Evolutionary conservation across 768 basidiomycete species (phyloP), one percentile per base, ranked within the genome.

Genomic region (Goffeauzyma gilvescens): DNA sequence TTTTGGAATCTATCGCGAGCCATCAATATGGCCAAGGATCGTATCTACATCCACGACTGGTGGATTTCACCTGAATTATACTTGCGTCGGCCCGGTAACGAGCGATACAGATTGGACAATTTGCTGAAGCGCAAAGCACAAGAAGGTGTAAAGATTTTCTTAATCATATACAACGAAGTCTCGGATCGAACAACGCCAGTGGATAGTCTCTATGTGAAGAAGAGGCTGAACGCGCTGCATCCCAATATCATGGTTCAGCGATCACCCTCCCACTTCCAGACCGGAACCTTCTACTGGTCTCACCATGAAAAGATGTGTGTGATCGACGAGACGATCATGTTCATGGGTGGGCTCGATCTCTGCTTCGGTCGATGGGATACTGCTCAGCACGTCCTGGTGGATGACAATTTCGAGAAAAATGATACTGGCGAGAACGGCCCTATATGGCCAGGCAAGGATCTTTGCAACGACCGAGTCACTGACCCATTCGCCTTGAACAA

Each of bases 281-380:
- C 89, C 0, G 89, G 89, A 10, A 96, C 87, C 2, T 86, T 90
- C 61, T 89, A 93, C 59, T 98, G 93, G 93, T 89, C 90, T 21
- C 93, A 96, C 66, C 93, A 96, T 63, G 93, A 98, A 69, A 98
- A 98, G 59, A 59, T 98, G 49, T 96, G 90, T 57, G 86, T 95
- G 12, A 82, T 98, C 48, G 93, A 98, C 59, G 82, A 93, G 59
- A 76, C 85, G 1, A 93, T 96, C 50, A 89, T 83, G 0, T 98
- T 96, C 66, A 93, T 86, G 84, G 93, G 93, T 14, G 93, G 93
- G 2, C 65, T 98, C 32, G 93, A 98, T 63, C 71, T 90, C 25
- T 63, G 61, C 37, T 63, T 52, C 49, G 60, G 57, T 25, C 57
- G 65, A 74, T 96, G 90, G 93, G 93, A 98, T 60, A 90, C 90